Conservation (phyloP, 257 asterid genomes). For the Mentha longifolia region DNA sequence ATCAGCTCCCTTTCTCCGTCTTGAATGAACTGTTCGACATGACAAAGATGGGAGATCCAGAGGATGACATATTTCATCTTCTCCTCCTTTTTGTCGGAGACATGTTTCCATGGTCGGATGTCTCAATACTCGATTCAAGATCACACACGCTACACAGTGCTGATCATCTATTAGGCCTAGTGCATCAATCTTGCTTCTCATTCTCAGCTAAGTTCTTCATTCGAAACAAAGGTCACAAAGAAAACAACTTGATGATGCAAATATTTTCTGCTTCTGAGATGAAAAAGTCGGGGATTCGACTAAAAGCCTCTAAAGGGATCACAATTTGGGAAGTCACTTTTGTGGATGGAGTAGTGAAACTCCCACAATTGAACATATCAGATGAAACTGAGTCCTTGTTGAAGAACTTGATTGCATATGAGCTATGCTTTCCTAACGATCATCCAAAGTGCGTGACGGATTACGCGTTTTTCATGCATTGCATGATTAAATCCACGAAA, state of each 20-base stretch:
- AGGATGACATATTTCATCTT: not conserved
- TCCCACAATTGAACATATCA: conserved; percentile 17
- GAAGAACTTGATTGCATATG: conserved; percentile 39
- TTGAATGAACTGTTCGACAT: conserved; percentile 34
- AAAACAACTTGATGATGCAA: not conserved
- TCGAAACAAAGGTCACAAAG: not conserved
- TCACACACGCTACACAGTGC: not conserved
- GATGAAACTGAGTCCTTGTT: conserved; percentile 35
- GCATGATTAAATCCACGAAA: conserved; percentile 34
- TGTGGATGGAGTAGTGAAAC: not conserved
- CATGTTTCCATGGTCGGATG: conserved; percentile 20
- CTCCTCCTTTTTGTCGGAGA: conserved; percentile 3
- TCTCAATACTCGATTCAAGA: not conserved
- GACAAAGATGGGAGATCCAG: conserved; percentile 22
- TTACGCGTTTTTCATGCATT: conserved; percentile 38
- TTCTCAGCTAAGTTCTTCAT: not conserved
- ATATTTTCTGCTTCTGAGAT: conserved; percentile 25
- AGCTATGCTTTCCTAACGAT: conserved; percentile 28
- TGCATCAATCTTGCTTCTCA: conserved; percentile 20
- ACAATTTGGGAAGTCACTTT: not conserved
- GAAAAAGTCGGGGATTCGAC: conserved; percentile 17
- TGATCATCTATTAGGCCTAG: conserved; percentile 33
- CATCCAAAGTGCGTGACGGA: conserved; percentile 25
- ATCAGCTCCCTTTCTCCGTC: conserved; percentile 39
- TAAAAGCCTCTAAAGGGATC: not conserved